Evolutionary conservation across 495 filamentous ascomycete species (phyloP).

Genomic region (Neurospora intermedia): DNA sequence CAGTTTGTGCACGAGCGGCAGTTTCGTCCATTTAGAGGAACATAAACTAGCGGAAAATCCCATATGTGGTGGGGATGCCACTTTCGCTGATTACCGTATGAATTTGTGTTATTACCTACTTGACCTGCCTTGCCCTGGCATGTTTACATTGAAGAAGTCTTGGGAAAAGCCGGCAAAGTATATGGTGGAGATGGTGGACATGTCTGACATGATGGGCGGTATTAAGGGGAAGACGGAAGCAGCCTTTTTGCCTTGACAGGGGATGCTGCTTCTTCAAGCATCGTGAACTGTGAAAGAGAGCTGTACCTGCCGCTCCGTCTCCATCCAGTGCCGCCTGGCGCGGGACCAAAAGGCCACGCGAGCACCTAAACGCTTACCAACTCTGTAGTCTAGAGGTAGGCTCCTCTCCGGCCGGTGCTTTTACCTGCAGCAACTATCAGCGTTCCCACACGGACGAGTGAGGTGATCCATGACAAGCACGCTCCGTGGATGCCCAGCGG

Average conservation of each 20-base stretch:
- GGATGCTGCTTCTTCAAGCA: neutral
- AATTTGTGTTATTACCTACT: neutral
- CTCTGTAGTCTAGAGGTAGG: neutral
- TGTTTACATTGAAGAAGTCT: neutral
- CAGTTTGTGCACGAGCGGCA: neutral
- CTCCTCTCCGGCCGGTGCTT: neutral
- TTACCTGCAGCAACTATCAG: neutral
- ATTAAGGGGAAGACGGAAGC: neutral
- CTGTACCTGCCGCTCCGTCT: neutral
- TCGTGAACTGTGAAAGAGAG: neutral
- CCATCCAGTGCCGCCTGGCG: neutral
- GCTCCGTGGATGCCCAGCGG: neutral
- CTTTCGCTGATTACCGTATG: neutral
- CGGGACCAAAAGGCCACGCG: neutral
- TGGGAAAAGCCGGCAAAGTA: neutral
- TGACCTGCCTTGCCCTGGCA: neutral
- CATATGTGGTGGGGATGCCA: neutral
- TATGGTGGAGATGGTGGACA: neutral
- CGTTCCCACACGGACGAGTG: neutral
- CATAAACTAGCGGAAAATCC: neutral
- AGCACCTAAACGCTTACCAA: neutral
- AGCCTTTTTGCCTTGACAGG: neutral
- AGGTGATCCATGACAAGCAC: neutral
- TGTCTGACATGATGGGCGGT: neutral
- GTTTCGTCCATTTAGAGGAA: neutral